Base-by-base conservation (phyloP, 148 eudicot species). In the Spergularia bocconei region DNA sequence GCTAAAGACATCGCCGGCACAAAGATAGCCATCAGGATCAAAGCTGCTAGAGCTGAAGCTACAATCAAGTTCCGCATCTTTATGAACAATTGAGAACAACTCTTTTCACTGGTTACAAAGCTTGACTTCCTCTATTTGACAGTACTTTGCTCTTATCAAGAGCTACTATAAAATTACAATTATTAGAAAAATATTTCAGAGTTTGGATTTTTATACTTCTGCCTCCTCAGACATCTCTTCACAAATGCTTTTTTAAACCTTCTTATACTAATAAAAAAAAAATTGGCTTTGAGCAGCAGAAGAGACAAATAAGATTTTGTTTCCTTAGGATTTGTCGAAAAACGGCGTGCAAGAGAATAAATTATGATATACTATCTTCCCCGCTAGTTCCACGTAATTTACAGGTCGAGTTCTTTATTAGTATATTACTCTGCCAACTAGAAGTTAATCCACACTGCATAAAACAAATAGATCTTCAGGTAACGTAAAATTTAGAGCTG, bases 21-120 rank as follows among this genome's bases (percentile, higher is more conserved):
- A 6, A 69, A 69, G 72, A 60, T 52, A 2, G 72, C 41, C 60
- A 69, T 69, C 25, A 69, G 44, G 60, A 69, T 25, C 47, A 53
- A 69, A 29, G 33, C 7, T 8, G 17, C 19, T 52, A 53, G 25
- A 25, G 47, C 59, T 69, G 60, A 69, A 52, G 47, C 72, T 52
- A 69, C 39, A 69, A 69, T 11, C 1, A 69, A 25, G 23, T 15
- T 69, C 54, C 5, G 33, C 72, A 69, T 69, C 58, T 52, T 54
- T 60, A 29, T 17, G 4, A 53, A 20, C 20, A 5, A 6, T 17
- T 38, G 51, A 65, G 48, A 39, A 2, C 11, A 59, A 59, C 20
- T 8, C 25, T 59, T 59, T 1, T 48, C 41, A 48, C 13, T 6
- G 50, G 36, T 50, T 48, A 21, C 55, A 50, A 67, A 48, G 53